phyloP scores from a whole-genome alignment of 768 basidiomycete genomes.

The Rubroboletus satanas region DNA sequence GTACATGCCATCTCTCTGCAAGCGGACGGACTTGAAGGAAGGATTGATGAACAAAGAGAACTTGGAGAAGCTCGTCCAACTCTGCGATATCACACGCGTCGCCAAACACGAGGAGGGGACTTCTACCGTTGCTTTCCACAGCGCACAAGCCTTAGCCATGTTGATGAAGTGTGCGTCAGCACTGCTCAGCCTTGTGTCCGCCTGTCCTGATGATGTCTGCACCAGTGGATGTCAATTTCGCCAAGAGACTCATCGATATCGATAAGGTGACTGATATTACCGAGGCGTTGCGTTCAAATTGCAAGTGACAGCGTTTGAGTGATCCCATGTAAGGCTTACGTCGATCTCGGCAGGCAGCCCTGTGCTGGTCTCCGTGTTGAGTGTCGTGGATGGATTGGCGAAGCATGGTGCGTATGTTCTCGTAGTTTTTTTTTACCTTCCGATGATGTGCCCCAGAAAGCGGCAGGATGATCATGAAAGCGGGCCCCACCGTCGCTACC shows the following conservation, averaged over 20 bases:
- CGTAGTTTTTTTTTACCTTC: neutral
- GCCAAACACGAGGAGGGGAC: slow-evolving; percentile 14
- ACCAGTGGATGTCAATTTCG: slow-evolving; percentile 14
- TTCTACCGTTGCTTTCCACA: slow-evolving; percentile 20
- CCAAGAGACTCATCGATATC: slow-evolving; percentile 14
- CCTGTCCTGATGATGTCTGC: neutral
- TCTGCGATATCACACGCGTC: slow-evolving; percentile 13
- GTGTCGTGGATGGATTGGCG: slow-evolving; percentile 15
- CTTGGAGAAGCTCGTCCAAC: slow-evolving; percentile 15
- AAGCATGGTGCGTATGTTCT: slow-evolving; percentile 7
- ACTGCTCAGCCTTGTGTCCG: neutral
- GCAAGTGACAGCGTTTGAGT: slow-evolving; percentile 3
- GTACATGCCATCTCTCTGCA: slow-evolving; percentile 29
- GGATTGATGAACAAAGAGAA: slow-evolving; percentile 17
- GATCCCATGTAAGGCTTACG: neutral
- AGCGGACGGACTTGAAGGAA: slow-evolving; percentile 8
- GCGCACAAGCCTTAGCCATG: slow-evolving; percentile 26
- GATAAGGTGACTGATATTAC: slow-evolving; percentile 17
- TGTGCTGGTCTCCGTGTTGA: slow-evolving; percentile 23
- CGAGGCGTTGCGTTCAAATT: slow-evolving; percentile 13
- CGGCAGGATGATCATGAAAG: slow-evolving; percentile 8
- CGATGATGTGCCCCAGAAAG: neutral
- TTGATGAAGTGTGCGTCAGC: slow-evolving; percentile 20
- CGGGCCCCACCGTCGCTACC: slow-evolving; percentile 1
- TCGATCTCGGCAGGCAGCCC: slow-evolving; percentile 10